These are phyloP conservation scores for Pyrrhoderma lamaoense DNA, from an alignment of 1,284 basidiomycete genomes.

Conservation along the genomic window DNA sequence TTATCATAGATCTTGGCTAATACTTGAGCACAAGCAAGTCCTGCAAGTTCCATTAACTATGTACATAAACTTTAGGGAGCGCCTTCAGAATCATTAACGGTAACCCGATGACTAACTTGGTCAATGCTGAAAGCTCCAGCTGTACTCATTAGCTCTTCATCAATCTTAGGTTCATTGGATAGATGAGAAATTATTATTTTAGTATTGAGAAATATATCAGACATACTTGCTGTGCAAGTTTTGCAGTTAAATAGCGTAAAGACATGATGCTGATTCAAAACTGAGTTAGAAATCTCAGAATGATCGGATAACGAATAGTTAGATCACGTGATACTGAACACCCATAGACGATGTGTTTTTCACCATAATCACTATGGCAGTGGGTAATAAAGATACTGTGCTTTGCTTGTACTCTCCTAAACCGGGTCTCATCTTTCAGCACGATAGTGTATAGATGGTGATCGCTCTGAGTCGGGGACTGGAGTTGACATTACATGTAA, in stretches of 20 bases:
- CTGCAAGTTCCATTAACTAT: slow-evolving; percentile 95
- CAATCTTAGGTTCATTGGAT: slow-evolving; percentile 50
- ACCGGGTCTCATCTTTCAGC: too few relatives aligned
- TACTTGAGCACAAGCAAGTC: slow-evolving; percentile 89
- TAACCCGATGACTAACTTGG: slow-evolving; percentile 45
- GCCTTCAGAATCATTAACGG: background rate
- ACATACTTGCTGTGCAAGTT: slow-evolving; percentile 71
- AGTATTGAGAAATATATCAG: background rate
- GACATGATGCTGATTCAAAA: slow-evolving; percentile 40
- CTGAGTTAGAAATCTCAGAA: too few relatives aligned
- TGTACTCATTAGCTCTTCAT: slow-evolving; percentile 84
- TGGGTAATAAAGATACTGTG: too few relatives aligned
- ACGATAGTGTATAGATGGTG: too few relatives aligned
- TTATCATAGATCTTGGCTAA: slow-evolving; percentile 71
- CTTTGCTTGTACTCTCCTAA: too few relatives aligned
- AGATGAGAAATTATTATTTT: background rate
- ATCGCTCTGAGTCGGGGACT: too few relatives aligned
- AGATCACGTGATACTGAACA: too few relatives aligned
- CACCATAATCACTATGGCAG: too few relatives aligned
- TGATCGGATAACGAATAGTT: too few relatives aligned
- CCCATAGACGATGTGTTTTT: too few relatives aligned
- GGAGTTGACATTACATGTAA: too few relatives aligned
- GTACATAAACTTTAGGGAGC: background rate
- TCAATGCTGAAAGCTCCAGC: slow-evolving; percentile 86
- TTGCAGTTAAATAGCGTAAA: slow-evolving; percentile 70